Conservation (phyloP, 225 moss, liverwort and hornwort genomes). For the Sphagnum tenellum region DNA sequence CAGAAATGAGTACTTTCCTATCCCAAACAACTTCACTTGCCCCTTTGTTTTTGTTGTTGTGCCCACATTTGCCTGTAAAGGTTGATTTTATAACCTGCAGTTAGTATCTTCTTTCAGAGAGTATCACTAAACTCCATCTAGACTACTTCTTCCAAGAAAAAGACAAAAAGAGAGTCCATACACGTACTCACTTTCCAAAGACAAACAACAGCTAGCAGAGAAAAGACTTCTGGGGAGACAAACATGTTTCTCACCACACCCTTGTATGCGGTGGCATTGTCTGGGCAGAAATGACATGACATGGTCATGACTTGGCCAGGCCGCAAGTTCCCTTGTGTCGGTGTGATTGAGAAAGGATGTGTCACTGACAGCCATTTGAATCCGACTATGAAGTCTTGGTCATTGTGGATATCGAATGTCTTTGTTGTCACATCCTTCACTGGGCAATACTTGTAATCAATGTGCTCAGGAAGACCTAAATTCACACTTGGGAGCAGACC, state of each 20-base stretch:
- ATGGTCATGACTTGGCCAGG: slow-evolving; percentile 55
- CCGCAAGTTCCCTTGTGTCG: slow-evolving; percentile 53
- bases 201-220: no score
- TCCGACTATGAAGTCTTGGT: slow-evolving; percentile 59
- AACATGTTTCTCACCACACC: slow-evolving; percentile 21
- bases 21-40: slow-evolving; percentile 63
- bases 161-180: no score
- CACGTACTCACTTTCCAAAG: no score
- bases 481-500: slow-evolving; percentile 75
- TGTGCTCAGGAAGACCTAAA: slow-evolving; percentile 65
- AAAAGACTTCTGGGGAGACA: no score
- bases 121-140: slow-evolving; percentile 3
- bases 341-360: slow-evolving; percentile 64
- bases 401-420: slow-evolving; percentile 74
- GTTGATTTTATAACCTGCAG: slow-evolving; percentile 29
- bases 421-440: slow-evolving; percentile 80
- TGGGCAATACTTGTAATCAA: slow-evolving; percentile 76
- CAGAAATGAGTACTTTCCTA: slow-evolving; percentile 87
- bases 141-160: no score
- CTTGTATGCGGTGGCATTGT: slow-evolving; percentile 75
- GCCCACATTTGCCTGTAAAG: slow-evolving; percentile 67
- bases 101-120: slow-evolving; percentile 31
- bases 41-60: slow-evolving; percentile 64
- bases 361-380: slow-evolving; percentile 73
- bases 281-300: slow-evolving; percentile 72